Evolutionary conservation across 2,329 filamentous ascomycete genomes (phyloP), one percentile per base, ranked within the genome.

Genomic region (Falciphora oryzae): DNA sequence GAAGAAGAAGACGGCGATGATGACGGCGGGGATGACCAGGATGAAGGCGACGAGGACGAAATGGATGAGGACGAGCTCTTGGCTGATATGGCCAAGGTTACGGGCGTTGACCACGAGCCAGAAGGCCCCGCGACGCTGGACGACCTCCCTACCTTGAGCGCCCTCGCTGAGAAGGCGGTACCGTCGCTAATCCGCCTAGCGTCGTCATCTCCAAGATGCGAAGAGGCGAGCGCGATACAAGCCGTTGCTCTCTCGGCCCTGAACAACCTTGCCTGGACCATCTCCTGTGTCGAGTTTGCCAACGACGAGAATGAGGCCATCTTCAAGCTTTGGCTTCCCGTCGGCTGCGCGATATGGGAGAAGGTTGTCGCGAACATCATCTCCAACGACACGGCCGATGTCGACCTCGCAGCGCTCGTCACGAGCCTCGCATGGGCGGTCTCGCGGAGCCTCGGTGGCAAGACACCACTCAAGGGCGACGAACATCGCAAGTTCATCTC

Each of bases 191-290:
- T 85, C 65, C 79, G 79, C 27, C 78, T 83, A 27, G 75, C 79
- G 44, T 76, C 75, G 64, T 73, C 79, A 8, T 73, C 75, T 14
- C 74, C 78, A 13, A 70, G 72, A 13, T 75, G 76, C 64, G 78
- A 80, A 27, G 77, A 80, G 35, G 71, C 75, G 22, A 72, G 79
- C 16, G 71, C 77, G 8, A 75, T 88, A 57, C 84, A 84, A 67
- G 74, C 74, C 27, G 80, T 83, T 68, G 83, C 87, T 25, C 75
- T 90, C 29, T 83, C 84, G 2, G 82, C 85, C 22, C 79, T 90
- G 65, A 89, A 85, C 77, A 90, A 90, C 74, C 83, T 89, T 63
- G 80, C 87, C 63, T 90, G 88, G 86, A 87, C 86, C 14, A 78
- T 88, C 57, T 86, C 85, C 11, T 82, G 83, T 69, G 77, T 87